Evolutionary conservation across 768 basidiomycete species (phyloP).

Genomic region (Rhizopogon salebrosus): DNA sequence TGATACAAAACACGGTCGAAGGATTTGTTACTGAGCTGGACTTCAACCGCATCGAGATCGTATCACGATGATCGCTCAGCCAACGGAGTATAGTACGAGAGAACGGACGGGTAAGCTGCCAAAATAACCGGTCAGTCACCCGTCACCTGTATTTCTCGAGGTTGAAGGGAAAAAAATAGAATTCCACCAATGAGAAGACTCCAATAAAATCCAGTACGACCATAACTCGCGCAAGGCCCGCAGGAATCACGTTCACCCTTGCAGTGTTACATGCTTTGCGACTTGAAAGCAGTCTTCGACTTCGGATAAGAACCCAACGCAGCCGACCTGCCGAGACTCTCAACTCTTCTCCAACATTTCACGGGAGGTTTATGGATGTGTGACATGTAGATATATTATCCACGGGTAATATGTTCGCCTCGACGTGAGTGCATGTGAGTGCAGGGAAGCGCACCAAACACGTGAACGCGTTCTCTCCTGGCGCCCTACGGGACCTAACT

Average conservation of each 20-base stretch:
- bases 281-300: too few relatives aligned
- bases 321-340: neutral
- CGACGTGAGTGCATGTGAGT: neutral
- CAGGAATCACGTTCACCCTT: too few relatives aligned
- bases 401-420: too few relatives aligned
- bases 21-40: neutral
- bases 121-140: neutral
- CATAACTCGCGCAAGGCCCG: too few relatives aligned
- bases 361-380: neutral
- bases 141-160: neutral
- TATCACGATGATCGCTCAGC: neutral
- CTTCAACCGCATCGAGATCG: neutral
- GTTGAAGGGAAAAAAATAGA: neutral
- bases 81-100: neutral
- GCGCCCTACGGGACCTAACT: too few relatives aligned
- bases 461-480: too few relatives aligned
- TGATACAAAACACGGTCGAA: neutral
- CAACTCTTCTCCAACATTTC: neutral
- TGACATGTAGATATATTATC: too few relatives aligned
- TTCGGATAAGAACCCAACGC: too few relatives aligned
- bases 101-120: neutral
- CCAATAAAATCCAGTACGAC: too few relatives aligned
- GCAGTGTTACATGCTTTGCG: too few relatives aligned
- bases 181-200: neutral
- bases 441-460: too few relatives aligned